Evolutionary conservation across 2,329 filamentous ascomycete genomes (phyloP).

Genomic region (Knufia fluminis): DNA sequence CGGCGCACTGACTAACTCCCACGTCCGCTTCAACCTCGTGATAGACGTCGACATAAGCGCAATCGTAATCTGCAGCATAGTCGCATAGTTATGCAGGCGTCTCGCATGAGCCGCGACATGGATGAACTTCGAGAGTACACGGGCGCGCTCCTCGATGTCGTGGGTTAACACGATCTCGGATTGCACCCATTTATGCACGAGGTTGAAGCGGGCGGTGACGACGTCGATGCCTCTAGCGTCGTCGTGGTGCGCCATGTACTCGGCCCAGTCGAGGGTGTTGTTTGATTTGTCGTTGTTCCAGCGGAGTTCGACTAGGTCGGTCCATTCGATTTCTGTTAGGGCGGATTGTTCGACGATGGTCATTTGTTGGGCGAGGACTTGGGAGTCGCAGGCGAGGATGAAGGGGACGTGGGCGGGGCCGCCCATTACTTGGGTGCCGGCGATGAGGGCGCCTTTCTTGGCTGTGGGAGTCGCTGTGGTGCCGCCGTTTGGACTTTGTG

Average conservation of each 20-base stretch:
- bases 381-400: constrained; percentile 53
- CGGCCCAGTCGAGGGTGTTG: constrained; percentile 49
- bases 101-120: constrained; percentile 53
- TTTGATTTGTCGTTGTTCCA: constrained; percentile 48
- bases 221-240: constrained; percentile 50
- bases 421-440: constrained; percentile 13
- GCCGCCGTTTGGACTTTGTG: constrained; percentile 6
- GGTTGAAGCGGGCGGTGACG: constrained; percentile 57
- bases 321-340: constrained; percentile 58
- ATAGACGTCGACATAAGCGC: constrained; percentile 53
- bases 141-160: constrained; percentile 49
- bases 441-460: not conserved
- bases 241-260: constrained; percentile 48
- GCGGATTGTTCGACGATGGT: constrained; percentile 58
- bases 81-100: constrained; percentile 54
- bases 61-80: constrained; percentile 56
- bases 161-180: constrained; percentile 54
- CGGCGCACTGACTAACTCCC: constrained; percentile 45
- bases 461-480: not conserved
- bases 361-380: constrained; percentile 53
- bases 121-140: constrained; percentile 53
- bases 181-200: constrained; percentile 57
- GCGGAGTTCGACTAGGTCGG: constrained; percentile 54
- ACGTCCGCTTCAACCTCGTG: constrained; percentile 48
- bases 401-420: constrained; percentile 48